Percentiles rank a stretch among this genome's conserved stretches.
Evolutionary conservation across 805 yeast species (phyloP).

Genomic region (Pichia heedii): DNA sequence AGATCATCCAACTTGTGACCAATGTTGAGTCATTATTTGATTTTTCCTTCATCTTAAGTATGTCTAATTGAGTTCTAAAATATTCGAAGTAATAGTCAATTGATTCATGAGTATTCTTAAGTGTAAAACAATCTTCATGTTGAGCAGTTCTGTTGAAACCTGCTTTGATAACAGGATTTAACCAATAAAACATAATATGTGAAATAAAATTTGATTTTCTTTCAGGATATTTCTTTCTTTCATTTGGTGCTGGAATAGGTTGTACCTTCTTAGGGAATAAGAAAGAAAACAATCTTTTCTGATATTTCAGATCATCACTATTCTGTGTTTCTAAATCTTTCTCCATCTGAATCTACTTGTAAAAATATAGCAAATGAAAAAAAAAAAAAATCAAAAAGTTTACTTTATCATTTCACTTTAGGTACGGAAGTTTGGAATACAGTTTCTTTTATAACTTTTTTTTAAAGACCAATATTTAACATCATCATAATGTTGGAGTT

Average conservation of each 20-base stretch:
- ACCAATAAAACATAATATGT: conserved; percentile 58
- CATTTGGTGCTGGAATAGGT: conserved; percentile 41
- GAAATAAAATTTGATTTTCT: conserved; percentile 32
- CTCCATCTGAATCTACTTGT: too few species aligned
- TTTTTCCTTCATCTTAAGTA: too few species aligned
- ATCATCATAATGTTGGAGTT: too few species aligned
- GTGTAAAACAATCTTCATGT: conserved; percentile 48
- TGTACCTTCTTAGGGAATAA: conserved; percentile 42
- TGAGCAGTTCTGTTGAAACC: conserved; percentile 69
- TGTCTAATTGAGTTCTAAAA: too few species aligned
- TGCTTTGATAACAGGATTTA: conserved; percentile 49
- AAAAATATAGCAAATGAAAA: too few species aligned
- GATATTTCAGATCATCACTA: conserved; percentile 14
- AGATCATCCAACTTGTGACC: too few species aligned
- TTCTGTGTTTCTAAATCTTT: conserved; percentile 6
- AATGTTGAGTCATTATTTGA: too few species aligned
- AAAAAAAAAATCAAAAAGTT: too few species aligned
- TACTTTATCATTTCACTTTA: too few species aligned
- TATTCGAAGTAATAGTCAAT: conserved; percentile 32
- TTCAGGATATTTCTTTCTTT: conserved; percentile 43
- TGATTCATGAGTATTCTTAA: conserved; percentile 35
- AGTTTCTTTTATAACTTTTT: too few species aligned
- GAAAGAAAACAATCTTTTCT: conserved; percentile 43
- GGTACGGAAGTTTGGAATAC: too few species aligned
- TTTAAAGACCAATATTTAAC: too few species aligned